A percentile compares a stretch with the other conserved stretches of the same genome.
Evolutionary conservation across 306 rosid genomes (phyloP).

Genomic region (Casuarina glauca): DNA sequence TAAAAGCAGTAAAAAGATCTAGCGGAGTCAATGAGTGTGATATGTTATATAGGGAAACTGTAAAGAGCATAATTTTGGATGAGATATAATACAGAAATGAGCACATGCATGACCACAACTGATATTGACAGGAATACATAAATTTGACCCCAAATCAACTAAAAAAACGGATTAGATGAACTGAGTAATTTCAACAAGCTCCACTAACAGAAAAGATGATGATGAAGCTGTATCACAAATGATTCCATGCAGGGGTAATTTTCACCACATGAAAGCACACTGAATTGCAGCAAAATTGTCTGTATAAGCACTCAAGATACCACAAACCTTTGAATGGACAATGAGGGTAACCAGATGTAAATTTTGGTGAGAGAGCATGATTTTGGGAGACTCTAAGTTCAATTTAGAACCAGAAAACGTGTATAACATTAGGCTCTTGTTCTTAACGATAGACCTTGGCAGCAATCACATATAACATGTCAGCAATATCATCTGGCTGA

Average conservation of each 20-base stretch:
- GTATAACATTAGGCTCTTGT: not conserved
- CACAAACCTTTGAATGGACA: not conserved
- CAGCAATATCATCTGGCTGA: constrained; percentile 22
- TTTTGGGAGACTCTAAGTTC: not conserved
- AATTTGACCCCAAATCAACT: not conserved
- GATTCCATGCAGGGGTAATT: not conserved
- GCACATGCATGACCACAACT: not conserved
- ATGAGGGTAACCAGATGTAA: not conserved
- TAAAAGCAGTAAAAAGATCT: not conserved
- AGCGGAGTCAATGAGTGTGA: not conserved
- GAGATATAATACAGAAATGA: not conserved
- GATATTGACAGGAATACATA: not conserved
- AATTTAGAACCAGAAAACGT: constrained; percentile 27
- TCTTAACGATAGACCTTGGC: constrained; percentile 6
- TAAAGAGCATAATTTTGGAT: not conserved
- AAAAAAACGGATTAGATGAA: not conserved
- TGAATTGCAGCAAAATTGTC: not conserved
- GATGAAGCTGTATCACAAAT: not conserved
- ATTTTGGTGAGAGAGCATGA: not conserved
- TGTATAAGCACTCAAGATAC: not conserved
- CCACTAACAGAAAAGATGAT: not conserved
- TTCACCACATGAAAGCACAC: not conserved
- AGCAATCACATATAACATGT: constrained; percentile 20
- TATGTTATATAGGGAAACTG: not conserved
- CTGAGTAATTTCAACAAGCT: not conserved